phyloP scores from a whole-genome alignment of 495 filamentous ascomycete species.

The Aspergillus egyptiacus region DNA sequence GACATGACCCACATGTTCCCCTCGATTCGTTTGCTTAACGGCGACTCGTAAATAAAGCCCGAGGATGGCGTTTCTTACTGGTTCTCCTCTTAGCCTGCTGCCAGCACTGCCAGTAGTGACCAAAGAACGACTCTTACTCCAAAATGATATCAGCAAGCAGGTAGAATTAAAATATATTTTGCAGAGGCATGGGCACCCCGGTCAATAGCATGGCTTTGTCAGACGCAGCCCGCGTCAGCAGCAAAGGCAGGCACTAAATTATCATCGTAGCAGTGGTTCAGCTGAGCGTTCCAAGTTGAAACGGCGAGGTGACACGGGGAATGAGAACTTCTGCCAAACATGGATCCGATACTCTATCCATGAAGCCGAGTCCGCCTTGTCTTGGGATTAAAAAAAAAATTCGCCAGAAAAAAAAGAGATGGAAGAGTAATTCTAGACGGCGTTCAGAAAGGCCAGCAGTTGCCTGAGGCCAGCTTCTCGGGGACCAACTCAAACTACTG shows the following conservation, averaged over 20 bases:
- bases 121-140: too few relatives aligned
- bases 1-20: background rate
- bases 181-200: slow-evolving; percentile 1
- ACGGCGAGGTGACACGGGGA: slow-evolving; percentile 3
- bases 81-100: background rate
- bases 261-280: slow-evolving; percentile 4
- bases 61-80: slow-evolving; percentile 3
- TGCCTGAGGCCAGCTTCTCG: background rate
- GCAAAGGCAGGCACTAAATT: background rate
- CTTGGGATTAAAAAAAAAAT: too few relatives aligned
- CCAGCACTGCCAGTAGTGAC: background rate
- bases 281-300: background rate
- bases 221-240: background rate
- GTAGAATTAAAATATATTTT: too few relatives aligned
- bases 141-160: too few relatives aligned
- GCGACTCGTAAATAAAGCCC: slow-evolving; percentile 4
- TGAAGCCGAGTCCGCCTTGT: background rate
- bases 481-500: too few relatives aligned
- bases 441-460: too few relatives aligned
- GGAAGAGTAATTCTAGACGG: too few relatives aligned
- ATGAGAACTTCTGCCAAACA: background rate
- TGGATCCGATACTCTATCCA: background rate
- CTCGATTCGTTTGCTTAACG: background rate
- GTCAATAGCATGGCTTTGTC: background rate
- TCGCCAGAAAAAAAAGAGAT: too few relatives aligned